phyloP scores from a whole-genome alignment of 2,329 filamentous ascomycete species.

The Colletotrichum brevisporum region DNA sequence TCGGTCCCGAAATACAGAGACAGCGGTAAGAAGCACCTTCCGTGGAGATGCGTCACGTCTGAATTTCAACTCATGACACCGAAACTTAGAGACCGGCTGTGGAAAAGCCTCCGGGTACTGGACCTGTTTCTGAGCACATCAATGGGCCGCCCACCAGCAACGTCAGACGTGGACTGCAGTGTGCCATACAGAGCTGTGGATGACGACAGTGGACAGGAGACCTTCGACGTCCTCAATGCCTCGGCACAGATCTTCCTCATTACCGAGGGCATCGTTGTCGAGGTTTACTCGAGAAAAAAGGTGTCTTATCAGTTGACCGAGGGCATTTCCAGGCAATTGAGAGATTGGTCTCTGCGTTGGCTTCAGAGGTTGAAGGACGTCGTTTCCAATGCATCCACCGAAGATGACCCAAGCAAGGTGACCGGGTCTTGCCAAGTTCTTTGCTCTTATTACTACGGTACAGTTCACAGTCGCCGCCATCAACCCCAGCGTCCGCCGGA shows the following conservation, averaged over 20 bases:
- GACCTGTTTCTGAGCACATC: slow-evolving; percentile 68
- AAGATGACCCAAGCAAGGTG: slow-evolving; percentile 48
- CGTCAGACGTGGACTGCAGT: slow-evolving; percentile 68
- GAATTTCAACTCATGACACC: background rate
- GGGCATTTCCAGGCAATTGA: slow-evolving; percentile 65
- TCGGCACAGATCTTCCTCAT: slow-evolving; percentile 68
- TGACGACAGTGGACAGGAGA: slow-evolving; percentile 52
- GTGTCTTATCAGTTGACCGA: slow-evolving; percentile 67
- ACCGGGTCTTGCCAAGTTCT: slow-evolving; percentile 66
- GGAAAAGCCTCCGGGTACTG: slow-evolving; percentile 67
- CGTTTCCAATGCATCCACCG: slow-evolving; percentile 46
- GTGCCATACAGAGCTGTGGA: slow-evolving; percentile 59
- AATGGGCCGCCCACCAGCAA: slow-evolving; percentile 68
- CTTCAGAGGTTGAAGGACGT: slow-evolving; percentile 59
- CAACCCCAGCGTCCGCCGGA: background rate
- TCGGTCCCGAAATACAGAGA: slow-evolving; percentile 58
- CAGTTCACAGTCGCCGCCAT: background rate
- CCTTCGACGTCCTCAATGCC: slow-evolving; percentile 63
- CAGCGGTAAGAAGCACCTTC: slow-evolving; percentile 49
- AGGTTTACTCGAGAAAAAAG: slow-evolving; percentile 68
- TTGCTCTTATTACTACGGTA: slow-evolving; percentile 65
- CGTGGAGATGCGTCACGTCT: no score
- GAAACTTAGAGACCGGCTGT: slow-evolving; percentile 58
- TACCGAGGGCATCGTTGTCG: slow-evolving; percentile 63
- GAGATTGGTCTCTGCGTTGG: slow-evolving; percentile 67